Evolutionary conservation across 1,139 yeast genomes (phyloP).

Genomic region (Magnusiomyces suaveolens): DNA sequence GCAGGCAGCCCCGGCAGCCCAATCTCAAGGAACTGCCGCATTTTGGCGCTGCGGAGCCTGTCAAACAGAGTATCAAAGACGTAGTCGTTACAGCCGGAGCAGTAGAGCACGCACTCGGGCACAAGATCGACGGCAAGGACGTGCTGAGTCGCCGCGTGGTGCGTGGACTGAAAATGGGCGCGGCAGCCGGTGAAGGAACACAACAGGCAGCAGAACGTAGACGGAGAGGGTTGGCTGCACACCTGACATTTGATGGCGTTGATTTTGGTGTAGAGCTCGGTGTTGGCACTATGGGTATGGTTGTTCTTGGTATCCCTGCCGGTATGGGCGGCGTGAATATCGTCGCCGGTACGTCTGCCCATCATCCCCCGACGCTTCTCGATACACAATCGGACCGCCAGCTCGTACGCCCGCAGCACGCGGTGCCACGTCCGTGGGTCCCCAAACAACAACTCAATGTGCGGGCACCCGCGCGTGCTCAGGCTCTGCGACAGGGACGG

Average conservation of each 20-base stretch:
- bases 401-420: constrained; percentile 3
- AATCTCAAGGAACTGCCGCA: constrained; percentile 10
- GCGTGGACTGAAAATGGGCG: constrained; percentile 48
- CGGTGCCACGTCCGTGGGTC: not conserved
- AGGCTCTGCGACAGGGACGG: not conserved
- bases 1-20: constrained; percentile 13
- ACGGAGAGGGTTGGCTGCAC: constrained; percentile 14
- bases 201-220: constrained; percentile 54
- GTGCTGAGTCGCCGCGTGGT: constrained; percentile 54
- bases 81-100: constrained; percentile 69
- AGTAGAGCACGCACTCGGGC: constrained; percentile 35
- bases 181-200: constrained; percentile 79
- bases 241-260: constrained; percentile 6
- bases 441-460: not conserved
- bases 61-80: constrained; percentile 54
- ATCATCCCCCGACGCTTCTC: not conserved
- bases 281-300: not conserved
- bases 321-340: not conserved
- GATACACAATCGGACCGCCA: constrained; percentile 2
- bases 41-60: constrained; percentile 36
- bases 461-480: not conserved
- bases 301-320: not conserved
- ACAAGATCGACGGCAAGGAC: constrained; percentile 45
- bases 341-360: not conserved
- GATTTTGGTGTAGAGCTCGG: not conserved